Conservation (phyloP, 164 flowering plant genomes). For the Nymphaea colorata region DNA sequence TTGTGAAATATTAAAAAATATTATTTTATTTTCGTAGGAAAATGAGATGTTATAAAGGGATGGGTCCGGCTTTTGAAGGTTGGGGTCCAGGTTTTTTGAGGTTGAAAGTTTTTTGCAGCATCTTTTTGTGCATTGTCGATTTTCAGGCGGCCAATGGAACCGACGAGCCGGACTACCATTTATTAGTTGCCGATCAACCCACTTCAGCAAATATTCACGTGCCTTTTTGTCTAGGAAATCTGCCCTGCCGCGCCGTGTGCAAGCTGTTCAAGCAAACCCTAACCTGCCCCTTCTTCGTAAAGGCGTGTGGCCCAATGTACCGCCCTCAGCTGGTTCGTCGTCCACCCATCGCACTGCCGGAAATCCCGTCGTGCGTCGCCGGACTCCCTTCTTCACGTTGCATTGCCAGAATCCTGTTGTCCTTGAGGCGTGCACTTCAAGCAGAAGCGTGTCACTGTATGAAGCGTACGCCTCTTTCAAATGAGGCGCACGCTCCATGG, state of each 20-base stretch:
- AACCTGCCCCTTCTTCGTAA: slow-evolving; percentile 38
- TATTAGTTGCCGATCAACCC: slow-evolving; percentile 53
- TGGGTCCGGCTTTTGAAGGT: too few relatives aligned
- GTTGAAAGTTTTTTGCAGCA: too few relatives aligned
- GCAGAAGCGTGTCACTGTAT: too few relatives aligned
- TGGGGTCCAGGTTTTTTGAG: too few relatives aligned
- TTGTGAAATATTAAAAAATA: too few relatives aligned
- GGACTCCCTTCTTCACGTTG: slow-evolving; percentile 38
- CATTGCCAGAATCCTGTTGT: too few relatives aligned
- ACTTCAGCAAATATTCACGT: slow-evolving; percentile 62
- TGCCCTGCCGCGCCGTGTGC: slow-evolving; percentile 49
- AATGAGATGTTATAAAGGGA: too few relatives aligned
- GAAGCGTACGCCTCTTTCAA: too few relatives aligned
- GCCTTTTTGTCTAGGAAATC: slow-evolving; percentile 66
- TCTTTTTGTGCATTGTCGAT: too few relatives aligned
- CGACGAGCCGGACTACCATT: slow-evolving; percentile 16
- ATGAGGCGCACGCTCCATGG: too few relatives aligned
- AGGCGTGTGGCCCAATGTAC: slow-evolving; percentile 24
- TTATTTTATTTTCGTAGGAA: too few relatives aligned
- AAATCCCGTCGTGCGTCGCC: slow-evolving; percentile 13
- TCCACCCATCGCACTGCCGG: slow-evolving; percentile 45
- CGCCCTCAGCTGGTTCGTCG: slow-evolving; percentile 39
- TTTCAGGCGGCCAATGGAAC: background rate
- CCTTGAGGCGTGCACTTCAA: too few relatives aligned
- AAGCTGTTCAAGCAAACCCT: slow-evolving; percentile 45